Evolutionary conservation across 768 basidiomycete species (phyloP), one percentile per base, ranked within the genome.

Genomic region (Nidularia pulvinata): DNA sequence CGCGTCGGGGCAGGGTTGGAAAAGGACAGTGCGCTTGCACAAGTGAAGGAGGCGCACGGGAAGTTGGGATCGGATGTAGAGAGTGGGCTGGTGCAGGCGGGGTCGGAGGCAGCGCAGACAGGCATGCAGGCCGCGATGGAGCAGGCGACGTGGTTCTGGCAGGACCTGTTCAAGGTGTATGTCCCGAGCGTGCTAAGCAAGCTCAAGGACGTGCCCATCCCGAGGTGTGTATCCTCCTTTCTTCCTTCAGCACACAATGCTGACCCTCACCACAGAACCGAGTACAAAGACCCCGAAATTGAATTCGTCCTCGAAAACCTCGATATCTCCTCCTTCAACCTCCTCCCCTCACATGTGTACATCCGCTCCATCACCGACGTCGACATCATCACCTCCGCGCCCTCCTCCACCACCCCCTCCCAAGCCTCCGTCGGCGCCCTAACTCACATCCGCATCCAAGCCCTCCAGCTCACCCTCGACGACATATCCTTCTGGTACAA

Each of bases 111-210:
- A 3, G 67, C 76, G 6, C 57, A 71, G 58, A 70, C 72, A 0
- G 76, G 78, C 5, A 44, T 84, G 44, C 77, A 84, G 61, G 77
- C 76, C 7, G 77, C 80, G 4, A 61, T 86, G 56, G 84, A 88
- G 51, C 79, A 85, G 46, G 78, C 81, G 6, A 79, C 84, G 1
- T 91, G 89, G 89, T 82, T 90, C 69, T 89, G 86, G 86, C 81
- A 86, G 64, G 93, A 95, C 55, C 55, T 93, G 6, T 86, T 91
- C 74, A 89, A 86, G 59, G 87, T 92, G 13, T 93, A 92, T 61
- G 65, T 89, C 1, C 91, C 91, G 13, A 78, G 79, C 7, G 34
- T 82, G 1, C 64, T 88, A 52, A 59, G 55, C 30, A 68, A 79
- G 61, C 56, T 89, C 63, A 81, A 81, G 59, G 79, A 81, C 50